Base-by-base conservation (phyloP, 75 land plant species). In the Cunninghamia lanceolata region DNA sequence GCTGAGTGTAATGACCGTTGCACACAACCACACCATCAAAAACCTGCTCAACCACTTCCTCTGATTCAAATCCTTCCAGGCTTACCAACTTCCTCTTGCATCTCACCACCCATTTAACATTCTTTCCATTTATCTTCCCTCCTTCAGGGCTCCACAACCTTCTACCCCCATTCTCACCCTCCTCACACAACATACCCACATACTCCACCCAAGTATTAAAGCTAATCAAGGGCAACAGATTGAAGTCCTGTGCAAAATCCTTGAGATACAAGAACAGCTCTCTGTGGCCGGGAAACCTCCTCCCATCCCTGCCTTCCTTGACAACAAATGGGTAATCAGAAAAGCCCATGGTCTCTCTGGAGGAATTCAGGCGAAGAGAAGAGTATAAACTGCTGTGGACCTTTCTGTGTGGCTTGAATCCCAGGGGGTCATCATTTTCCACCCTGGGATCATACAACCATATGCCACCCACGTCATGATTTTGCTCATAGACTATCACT, bases 21-120 rank as follows among this genome's bases (percentile, higher is more conserved):
- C 97, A 96, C 66, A 97, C 91, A 73, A 95, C 99, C 21, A 97
- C 94, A 7, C 97, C 99, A 87, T 97, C 99, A 87, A 91, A 95
- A 6, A 95, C 85, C 73, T 96, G 95, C 68, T 95, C 98, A 45
- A 81, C 50, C 35, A 82, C 86, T 50, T 85, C 77, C 25, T 89
- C 85, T 16, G 54, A 46, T 13, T 50, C 75, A 34, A 73, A 32
- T 25, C 36, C 38, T 34, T 73, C 75, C 75, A 34, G 11, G 35
- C 40, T 21, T 28, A 9, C 43, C 38, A 47, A 47, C 19, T 43
- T 40, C 8, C 82, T 85, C 38, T 16, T 85, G 30, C 87, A 88
- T 50, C 82, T 87, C 32, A 93, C 94, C 71, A 90, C 79, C 94
- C 94, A 93, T 81, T 87, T 86, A 86, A 91, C 70, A 76, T 93